Percentiles rank a stretch among this genome's conserved stretches.
These are phyloP conservation scores for Cercophora sp. DNA, from an alignment of 495 filamentous ascomycete species.

Conservation along the genomic window DNA sequence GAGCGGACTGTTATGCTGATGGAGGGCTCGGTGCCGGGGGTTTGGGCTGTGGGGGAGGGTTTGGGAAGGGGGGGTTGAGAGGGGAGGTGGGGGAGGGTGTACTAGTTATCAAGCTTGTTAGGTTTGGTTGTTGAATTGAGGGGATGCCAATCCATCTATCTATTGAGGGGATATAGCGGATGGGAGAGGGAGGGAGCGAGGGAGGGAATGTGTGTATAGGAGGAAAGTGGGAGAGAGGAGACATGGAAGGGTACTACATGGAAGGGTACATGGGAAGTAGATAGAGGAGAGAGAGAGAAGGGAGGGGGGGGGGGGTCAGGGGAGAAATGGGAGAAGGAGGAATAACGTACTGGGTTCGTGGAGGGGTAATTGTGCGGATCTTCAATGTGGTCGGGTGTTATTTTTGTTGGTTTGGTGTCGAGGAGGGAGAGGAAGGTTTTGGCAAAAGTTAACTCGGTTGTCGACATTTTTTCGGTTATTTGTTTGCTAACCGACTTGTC, in stretches of 20 bases:
- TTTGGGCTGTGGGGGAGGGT: background rate
- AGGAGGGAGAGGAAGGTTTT: conserved; percentile 77
- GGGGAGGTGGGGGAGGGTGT: conserved; percentile 46
- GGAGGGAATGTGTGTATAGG: too few species aligned
- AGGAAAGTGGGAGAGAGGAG: too few species aligned
- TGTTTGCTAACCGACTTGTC: background rate
- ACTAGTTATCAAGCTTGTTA: conserved; percentile 24
- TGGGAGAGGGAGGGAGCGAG: background rate
- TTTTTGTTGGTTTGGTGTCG: conserved; percentile 70
- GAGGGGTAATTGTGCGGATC: conserved; percentile 70
- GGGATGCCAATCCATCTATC: background rate
- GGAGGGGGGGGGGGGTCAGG: background rate
- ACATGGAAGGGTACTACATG: too few species aligned
- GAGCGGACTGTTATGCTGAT: conserved; percentile 66
- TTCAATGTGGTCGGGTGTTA: conserved; percentile 79
- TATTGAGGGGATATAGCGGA: background rate
- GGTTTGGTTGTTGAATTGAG: background rate
- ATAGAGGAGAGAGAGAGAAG: background rate
- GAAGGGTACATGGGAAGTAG: too few species aligned
- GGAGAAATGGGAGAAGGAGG: background rate
- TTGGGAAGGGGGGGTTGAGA: conserved; percentile 10
- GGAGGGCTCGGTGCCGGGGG: conserved; percentile 41
- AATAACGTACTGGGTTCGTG: conserved; percentile 60
- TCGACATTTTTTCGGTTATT: conserved; percentile 11
- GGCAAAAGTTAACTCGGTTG: conserved; percentile 73